Conservation (phyloP, 1,139 yeast species). For the Geotrichum siamense region DNA sequence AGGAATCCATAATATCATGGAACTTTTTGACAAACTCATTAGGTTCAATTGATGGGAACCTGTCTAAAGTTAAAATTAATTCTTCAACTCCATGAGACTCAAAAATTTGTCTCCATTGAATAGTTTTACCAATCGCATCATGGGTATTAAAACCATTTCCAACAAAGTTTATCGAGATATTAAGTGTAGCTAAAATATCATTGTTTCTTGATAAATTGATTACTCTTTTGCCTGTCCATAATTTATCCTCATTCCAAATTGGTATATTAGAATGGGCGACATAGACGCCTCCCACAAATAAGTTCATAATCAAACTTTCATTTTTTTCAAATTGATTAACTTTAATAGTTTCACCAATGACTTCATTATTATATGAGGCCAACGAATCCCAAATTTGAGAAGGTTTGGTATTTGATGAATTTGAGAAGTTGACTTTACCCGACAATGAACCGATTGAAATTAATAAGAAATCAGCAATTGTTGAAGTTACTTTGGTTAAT, state of each 20-base stretch:
- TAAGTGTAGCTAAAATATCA: slow-evolving; percentile 24
- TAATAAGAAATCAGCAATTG: slow-evolving; percentile 22
- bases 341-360: slow-evolving; percentile 60
- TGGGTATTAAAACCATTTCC: slow-evolving; percentile 65
- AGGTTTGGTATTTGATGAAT: slow-evolving; percentile 59
- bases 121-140: slow-evolving; percentile 47
- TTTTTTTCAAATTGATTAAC: slow-evolving; percentile 50
- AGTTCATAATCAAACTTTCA: slow-evolving; percentile 50
- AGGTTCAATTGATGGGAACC: slow-evolving; percentile 26
- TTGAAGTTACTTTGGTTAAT: slow-evolving; percentile 20
- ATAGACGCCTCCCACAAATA: slow-evolving; percentile 56
- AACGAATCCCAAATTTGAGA: slow-evolving; percentile 60
- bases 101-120: slow-evolving; percentile 48
- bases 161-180: slow-evolving; percentile 52
- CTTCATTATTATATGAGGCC: slow-evolving; percentile 65
- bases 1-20: slow-evolving; percentile 40
- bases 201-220: slow-evolving; percentile 24
- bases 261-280: slow-evolving; percentile 48
- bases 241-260: slow-evolving; percentile 28
- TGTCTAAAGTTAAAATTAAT: slow-evolving; percentile 29
- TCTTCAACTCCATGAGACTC: slow-evolving; percentile 28
- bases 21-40: slow-evolving; percentile 26
- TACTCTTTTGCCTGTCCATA: slow-evolving; percentile 25
- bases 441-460: slow-evolving; percentile 24
- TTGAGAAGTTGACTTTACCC: slow-evolving; percentile 36